These are phyloP conservation scores for Piper longum DNA, from an alignment of 164 flowering plant genomes.

Conservation along the genomic window DNA sequence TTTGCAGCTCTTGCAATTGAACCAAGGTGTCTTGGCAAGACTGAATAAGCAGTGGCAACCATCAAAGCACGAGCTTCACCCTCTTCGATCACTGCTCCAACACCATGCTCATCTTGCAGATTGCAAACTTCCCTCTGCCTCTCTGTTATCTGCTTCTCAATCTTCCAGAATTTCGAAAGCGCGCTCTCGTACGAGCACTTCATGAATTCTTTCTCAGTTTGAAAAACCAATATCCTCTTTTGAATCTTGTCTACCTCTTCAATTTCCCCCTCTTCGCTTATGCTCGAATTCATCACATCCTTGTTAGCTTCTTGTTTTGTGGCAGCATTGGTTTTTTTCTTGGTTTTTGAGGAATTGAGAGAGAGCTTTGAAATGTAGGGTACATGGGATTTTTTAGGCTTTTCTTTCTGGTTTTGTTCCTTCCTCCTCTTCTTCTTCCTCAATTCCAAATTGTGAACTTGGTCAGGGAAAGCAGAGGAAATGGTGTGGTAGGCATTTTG, in stretches of 20 bases:
- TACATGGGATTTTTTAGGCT: constrained; percentile 1
- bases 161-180: constrained; percentile 41
- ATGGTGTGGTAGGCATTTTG: constrained; percentile 77
- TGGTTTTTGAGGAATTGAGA: constrained; percentile 16
- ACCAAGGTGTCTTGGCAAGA: constrained; percentile 45
- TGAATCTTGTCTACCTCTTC: constrained; percentile 45
- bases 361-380: constrained; percentile 12
- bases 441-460: constrained; percentile 36
- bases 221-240: constrained; percentile 50
- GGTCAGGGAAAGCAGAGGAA: constrained; percentile 67
- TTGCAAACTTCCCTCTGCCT: constrained; percentile 36
- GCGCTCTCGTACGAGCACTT: constrained; percentile 43
- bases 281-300: constrained; percentile 3
- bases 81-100: constrained; percentile 44
- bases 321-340: constrained; percentile 7
- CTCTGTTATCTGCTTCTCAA: constrained; percentile 47
- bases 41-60: constrained; percentile 44
- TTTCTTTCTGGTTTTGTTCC: constrained; percentile 4
- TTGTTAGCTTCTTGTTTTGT: constrained; percentile 16
- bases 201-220: constrained; percentile 71
- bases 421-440: constrained; percentile 37
- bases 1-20: constrained; percentile 40
- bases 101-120: constrained; percentile 60
- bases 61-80: constrained; percentile 59
- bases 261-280: constrained; percentile 17